Evolutionary conservation across 148 eudicot genomes (phyloP).

Genomic region (Heliamphora exappendiculata): DNA sequence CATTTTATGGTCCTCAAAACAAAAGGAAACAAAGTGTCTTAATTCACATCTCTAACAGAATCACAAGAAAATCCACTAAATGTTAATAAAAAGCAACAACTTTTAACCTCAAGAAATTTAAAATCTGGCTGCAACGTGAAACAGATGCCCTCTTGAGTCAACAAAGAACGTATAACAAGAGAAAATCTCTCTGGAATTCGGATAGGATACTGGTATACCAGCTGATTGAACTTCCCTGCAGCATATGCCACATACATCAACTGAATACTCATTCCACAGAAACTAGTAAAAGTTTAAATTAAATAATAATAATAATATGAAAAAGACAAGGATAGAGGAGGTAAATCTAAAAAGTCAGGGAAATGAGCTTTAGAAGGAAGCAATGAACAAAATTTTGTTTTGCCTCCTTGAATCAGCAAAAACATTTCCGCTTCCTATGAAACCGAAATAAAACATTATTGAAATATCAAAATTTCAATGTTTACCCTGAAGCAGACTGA

Average conservation of each 20-base stretch:
- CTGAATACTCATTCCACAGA: not conserved
- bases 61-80: not conserved
- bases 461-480: too few species aligned
- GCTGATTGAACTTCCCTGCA: conserved; percentile 95
- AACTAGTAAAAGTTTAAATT: not conserved
- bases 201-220: conserved; percentile 94
- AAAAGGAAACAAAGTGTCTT: not conserved
- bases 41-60: not conserved
- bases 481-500: too few species aligned
- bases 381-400: too few species aligned
- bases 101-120: conserved; percentile 88
- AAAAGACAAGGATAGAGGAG: not conserved
- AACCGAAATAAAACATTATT: too few species aligned
- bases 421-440: too few species aligned
- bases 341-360: not conserved
- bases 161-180: conserved; percentile 88
- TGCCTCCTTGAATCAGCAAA: too few species aligned
- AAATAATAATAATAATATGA: not conserved
- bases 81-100: not conserved
- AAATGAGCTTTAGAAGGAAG: not conserved
- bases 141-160: conserved; percentile 99
- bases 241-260: conserved; percentile 5
- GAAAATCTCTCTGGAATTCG: conserved; percentile 98
- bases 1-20: conserved; percentile 4
- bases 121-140: conserved; percentile 83